Evolutionary conservation across 202 grass and related monocot species (phyloP), one percentile per base, ranked within the genome.

Genomic region (Setaria italica): DNA sequence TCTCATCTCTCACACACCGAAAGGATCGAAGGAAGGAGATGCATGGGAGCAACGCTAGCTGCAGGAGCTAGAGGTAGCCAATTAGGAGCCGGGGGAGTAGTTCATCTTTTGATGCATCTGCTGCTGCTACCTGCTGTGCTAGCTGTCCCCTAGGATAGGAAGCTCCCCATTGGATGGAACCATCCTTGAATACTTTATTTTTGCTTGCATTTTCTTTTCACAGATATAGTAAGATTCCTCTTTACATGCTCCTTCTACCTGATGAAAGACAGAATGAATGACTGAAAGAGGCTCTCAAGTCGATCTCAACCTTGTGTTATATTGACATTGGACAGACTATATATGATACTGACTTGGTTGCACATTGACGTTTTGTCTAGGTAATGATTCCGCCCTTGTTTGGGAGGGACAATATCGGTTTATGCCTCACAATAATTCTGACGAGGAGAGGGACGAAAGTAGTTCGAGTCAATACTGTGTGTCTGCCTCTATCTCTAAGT

Each of bases 61-160:
- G 25, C 85, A 82, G 71, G 51, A 49, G 87, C 47, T 58, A 60
- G 57, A 30, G 51, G 13, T 58, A 75, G 54, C 80, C 86, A 78
- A 88, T 70, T 53, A 35, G 39, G 15, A 60, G 17, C 51, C 0
- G 21, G 14, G 41, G 20, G 5, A 72, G 21, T 41, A 37, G 74
- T 75, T 62, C 82, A 33, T 81, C 82, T 89, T 89, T 89, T 85
- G 62, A 89, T 78, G 86, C 56, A 12, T 5, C 32, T 67, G 7
- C 62, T 70, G 13, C 62, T 79, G 48, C 70, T 63, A 41, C 17
- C 9, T 43, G 39, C 30, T 76, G 30, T 17, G 57, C 25, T 73
- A 59, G 10, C 21, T 46, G 48, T 49, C 77, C 53, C 79, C 79
- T 47, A 77, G 20, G 85, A 76, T 47, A 77, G 20, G 85, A 76